Evolutionary conservation across 371 early-diverging fungal genomes (phyloP), one percentile per base, ranked within the genome.

Genomic region (Sporodiniella umbellata): DNA sequence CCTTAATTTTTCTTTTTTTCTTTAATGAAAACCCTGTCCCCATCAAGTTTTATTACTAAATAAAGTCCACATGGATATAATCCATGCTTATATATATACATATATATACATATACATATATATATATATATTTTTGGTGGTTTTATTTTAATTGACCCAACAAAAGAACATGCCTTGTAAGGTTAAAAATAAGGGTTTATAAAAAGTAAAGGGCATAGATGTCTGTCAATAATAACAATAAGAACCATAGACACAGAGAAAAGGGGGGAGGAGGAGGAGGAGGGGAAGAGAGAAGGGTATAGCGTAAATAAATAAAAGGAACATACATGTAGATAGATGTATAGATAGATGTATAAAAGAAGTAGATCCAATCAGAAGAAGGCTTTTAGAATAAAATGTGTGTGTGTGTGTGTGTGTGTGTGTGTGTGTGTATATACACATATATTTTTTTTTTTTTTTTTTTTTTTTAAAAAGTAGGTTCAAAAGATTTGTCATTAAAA

Each of bases 111-210:
- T 8, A 37, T 8, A 12, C 7, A 37, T 15, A 37, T 15, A 18
- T 7, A n/a, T 37, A 37, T 37, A 15, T 37, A 37, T 1, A 37
- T 37, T 37, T 7, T 37, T 37, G n/a, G 7, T 37, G 7, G 8
- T n/a, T 37, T 15, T 37, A 37, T 7, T 15, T 15, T 15, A n/a
- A 15, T 7, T 7, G 38, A 37, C 38, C 38, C 14, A 37, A 37
- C 38, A 37, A 37, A 37, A 37, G 38, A 37, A 11, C 38, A 12
- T 37, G 38, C 38, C 38, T 37, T 37, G 38, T 37, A 37, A 37
- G 38, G n/a, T n/a, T n/a, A n/a, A n/a, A n/a, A n/a, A n/a, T n/a
- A n/a, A n/a, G 38, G 12, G 18, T 17, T 15, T 37, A 37, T 37
- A 37, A 8, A 37, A 11, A n/a, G 18, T n/a, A 37, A 17, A n/a